Base-by-base conservation (phyloP, 2,329 filamentous ascomycete genomes). In the Penicillium aurantiogriseum region DNA sequence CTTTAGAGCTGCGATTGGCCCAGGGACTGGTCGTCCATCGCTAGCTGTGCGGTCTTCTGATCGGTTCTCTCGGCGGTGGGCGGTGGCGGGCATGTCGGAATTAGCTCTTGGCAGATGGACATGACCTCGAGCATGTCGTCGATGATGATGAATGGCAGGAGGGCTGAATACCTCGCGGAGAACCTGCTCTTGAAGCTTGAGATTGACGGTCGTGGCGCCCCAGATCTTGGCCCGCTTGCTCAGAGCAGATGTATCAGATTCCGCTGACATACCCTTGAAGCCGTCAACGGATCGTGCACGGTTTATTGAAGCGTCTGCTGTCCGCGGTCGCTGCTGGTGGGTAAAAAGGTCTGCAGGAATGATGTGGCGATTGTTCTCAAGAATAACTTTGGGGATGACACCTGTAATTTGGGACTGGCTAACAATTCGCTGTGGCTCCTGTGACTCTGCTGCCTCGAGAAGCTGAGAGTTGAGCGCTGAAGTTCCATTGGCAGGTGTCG, bases 351-450 rank as follows among this genome's bases (percentile, higher is more conserved):
- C 90, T 45, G 91, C 86, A 1, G 93, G 93, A 42, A 97, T 86
- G 57, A 97, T 96, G 70, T 97, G 93, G 63, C 89, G 86, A 71
- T 97, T 97, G 72, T 97, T 92, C 69, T 93, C 90, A 60, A 97
- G 91, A 0, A 94, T 91, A 46, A 97, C 93, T 40, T 94, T 93
- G 2, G 93, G 92, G 31, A 96, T 85, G 23, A 88, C 84, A 35
- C 85, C 83, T 36, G 85, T 83, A 56, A 90, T 84, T 59, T 96
- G 83, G 13, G 91, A 95, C 72, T 96, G 92, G 68, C 85, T 88
- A 59, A 88, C 82, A 47, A 87, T 80, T 47, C 85, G 76, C 46
- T 78, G 79, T 42, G 77, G 71, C 36, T 77, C 71, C 11, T 78
- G 79, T 40, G 76, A 70, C 36, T 77, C 72, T 10, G 58, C 53